Evolutionary conservation across 345 rosid species (phyloP), one percentile per base, ranked within the genome.

Genomic region (Sonneratia caseolaris): DNA sequence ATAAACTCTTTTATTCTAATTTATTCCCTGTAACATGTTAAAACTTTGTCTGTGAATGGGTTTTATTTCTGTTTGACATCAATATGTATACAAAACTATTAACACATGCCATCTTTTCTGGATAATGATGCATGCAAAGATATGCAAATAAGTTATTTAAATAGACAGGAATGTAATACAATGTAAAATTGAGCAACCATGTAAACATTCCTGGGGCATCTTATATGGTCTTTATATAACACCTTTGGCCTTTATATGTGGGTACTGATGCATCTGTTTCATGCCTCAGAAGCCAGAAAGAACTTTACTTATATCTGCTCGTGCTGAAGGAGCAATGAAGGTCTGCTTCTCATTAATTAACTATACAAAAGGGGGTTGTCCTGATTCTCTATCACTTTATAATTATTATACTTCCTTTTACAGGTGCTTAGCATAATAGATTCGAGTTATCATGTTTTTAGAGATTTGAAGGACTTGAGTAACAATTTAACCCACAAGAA

Each of bases 261-360:
- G 38, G 74, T 57, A 68, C 68, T 57, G 15, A 38, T 51, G 13
- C 24, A 79, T 27, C 45, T 56, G 49, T 57, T 55, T 70, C 72
- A 72, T 48, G 73, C 75, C 80, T 72, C 97, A 93, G 98, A 93
- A 84, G 78, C 91, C 96, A 12, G 96, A 89, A 80, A 89, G 97
- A 82, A 86, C 78, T 37, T 77, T 93, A 81, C 80, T 84, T 78
- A 80, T 93, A 70, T 88, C 91, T 51, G 77, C 82, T 66, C 81
- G 70, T 76, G 90, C 98, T 14, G 96, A 89, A 79, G 94, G 96
- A 78, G 92, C 97, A 70, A 93, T 86, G 53, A 91, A 93, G 97
- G 98, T 93, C 76, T 65, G 62, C 66, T 64, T 42, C 78, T 74
- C 62, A 45, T 66, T 14, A 24, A 27, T 68, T 69, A 61, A 16